Percentiles rank a stretch among this genome's conserved stretches.
These are phyloP conservation scores for Pythium aphanidermatum DNA, from an alignment of 352 stramenopile genomes.

Conservation along the genomic window DNA sequence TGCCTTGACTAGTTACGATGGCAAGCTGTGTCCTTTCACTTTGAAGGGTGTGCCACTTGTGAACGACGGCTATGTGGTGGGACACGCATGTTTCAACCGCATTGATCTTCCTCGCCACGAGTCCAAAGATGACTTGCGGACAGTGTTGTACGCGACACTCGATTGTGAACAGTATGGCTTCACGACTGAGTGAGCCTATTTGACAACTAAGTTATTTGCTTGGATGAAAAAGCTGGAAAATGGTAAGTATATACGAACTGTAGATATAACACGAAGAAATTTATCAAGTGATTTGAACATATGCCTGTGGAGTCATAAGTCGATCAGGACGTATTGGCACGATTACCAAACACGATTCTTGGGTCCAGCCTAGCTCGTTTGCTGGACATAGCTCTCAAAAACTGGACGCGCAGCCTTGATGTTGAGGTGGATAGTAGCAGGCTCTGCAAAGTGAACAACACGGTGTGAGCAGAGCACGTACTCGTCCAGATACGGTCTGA, in stretches of 20 bases:
- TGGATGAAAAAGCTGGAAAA: too few relatives aligned
- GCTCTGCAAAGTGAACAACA: constrained; percentile 39
- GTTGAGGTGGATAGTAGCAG: constrained; percentile 94
- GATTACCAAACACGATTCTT: too few relatives aligned
- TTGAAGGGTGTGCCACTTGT: constrained; percentile 39
- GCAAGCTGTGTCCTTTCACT: constrained; percentile 67
- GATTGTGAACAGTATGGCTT: constrained; percentile 56
- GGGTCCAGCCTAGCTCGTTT: constrained; percentile 89
- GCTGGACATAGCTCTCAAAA: constrained; percentile 96
- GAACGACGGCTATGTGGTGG: constrained; percentile 24
- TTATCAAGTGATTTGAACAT: too few relatives aligned
- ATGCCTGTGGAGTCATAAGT: too few relatives aligned
- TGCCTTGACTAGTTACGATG: constrained; percentile 77
- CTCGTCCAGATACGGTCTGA: constrained; percentile 1
- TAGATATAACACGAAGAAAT: too few relatives aligned
- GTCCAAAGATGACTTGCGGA: constrained; percentile 63
- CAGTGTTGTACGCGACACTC: constrained; percentile 38
- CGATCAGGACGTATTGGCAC: too few relatives aligned
- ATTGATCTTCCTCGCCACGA: constrained; percentile 94
- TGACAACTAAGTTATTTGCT: too few relatives aligned
- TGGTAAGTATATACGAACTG: too few relatives aligned
- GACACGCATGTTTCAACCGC: constrained; percentile 65
- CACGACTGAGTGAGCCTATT: constrained; percentile 50
- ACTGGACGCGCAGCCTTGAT: constrained; percentile 94
- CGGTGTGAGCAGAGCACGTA: neutral